Conservation (phyloP, 1,284 basidiomycete species). For the Coniferiporia sulphurascens region DNA sequence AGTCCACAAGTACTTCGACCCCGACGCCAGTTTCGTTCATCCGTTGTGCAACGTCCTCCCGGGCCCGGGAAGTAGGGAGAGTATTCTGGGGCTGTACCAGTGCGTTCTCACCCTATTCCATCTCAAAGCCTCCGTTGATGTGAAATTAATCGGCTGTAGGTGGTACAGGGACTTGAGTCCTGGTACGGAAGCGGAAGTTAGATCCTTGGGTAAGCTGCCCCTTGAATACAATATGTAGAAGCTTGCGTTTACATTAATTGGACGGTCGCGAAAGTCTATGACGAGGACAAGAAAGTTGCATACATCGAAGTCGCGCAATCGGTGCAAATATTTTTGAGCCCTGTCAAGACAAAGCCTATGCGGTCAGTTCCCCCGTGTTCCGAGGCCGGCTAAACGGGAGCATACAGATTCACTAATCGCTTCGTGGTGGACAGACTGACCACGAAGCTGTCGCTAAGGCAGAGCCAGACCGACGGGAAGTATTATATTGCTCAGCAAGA, state of each 20-base stretch:
- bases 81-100: slow-evolving; percentile 51
- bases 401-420: not conserved
- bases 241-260: not conserved
- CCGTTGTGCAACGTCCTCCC: slow-evolving; percentile 45
- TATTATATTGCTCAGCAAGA: slow-evolving; percentile 53
- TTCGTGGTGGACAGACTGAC: slow-evolving; percentile 29
- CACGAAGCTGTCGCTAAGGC: slow-evolving; percentile 42
- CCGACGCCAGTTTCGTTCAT: slow-evolving; percentile 49
- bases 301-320: slow-evolving; percentile 45
- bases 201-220: slow-evolving; percentile 36
- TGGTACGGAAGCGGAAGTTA: slow-evolving; percentile 36
- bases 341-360: slow-evolving; percentile 41
- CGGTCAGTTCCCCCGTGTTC: slow-evolving; percentile 40
- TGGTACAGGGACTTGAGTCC: slow-evolving; percentile 60
- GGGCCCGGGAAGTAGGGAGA: slow-evolving; percentile 42
- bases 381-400: too few relatives aligned
- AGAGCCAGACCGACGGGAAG: slow-evolving; percentile 29
- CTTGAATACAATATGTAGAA: not conserved
- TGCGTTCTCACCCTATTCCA: slow-evolving; percentile 22
- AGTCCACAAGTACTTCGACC: slow-evolving; percentile 42
- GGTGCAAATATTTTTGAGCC: slow-evolving; percentile 49
- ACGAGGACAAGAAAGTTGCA: slow-evolving; percentile 34
- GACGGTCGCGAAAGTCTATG: slow-evolving; percentile 35
- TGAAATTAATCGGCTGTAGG: slow-evolving; percentile 26
- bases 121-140: not conserved